Base-by-base conservation (phyloP, 495 filamentous ascomycete genomes). In the Penicillium samsonianum region DNA sequence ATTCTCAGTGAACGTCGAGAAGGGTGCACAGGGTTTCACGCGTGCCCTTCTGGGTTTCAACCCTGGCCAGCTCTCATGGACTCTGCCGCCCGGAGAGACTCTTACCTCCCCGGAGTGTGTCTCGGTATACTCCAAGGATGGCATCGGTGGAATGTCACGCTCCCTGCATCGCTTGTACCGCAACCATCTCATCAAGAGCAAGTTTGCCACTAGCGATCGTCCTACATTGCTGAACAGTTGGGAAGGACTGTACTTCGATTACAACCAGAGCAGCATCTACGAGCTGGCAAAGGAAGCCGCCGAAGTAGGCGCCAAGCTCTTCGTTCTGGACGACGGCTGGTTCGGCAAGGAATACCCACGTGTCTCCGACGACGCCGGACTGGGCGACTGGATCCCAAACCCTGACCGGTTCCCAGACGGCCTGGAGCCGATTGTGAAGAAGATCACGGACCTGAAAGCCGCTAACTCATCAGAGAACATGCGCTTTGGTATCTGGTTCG, bases 301-400 rank as follows among this genome's bases (percentile, higher is more conserved):
- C 0, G 76, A 69, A 1, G 69, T 83, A 7, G 81, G 82, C 4
- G 71, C 77, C 26, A 76, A 72, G 26, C 69, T 83, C 0, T 81
- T 84, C 42, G 82, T 83, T 26, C 73, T 82, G 55, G 82, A 84
- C 41, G 82, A 84, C 60, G 82, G 81, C 28, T 84, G 81, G 80
- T 84, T 84, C 41, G 82, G 82, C 28, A 68, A 76, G 17, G 69
- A 82, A 37, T 81, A 83, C 53, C 79, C 81, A 0, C 79, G 82
- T 16, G 61, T 65, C 8, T 73, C 73, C 25, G 80, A 83, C 56
- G 70, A 65, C 3, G 64, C 73, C 6, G 81, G 81, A 5, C 72
- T 84, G 3, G 82, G 82, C 4, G 82, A 84, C 68, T 83, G 82
- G 81, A 67, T 64, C 0, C 76, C 80, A 0, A 82, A 84, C 37